phyloP scores from a whole-genome alignment of 441 rosid species.

The Mallotus repandus region DNA sequence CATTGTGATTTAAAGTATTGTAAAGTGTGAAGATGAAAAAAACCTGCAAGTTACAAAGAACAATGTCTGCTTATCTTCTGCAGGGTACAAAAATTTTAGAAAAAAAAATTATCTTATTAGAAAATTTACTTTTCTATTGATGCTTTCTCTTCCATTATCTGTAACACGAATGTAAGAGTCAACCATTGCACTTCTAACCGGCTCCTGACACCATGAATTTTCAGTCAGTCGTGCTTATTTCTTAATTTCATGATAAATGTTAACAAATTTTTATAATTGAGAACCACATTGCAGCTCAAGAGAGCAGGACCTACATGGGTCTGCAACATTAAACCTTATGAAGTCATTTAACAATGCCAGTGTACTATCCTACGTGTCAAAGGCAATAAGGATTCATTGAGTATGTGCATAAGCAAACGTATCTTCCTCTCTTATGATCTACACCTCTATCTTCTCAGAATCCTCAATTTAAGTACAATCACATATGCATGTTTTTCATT shows the following conservation, averaged over 20 bases:
- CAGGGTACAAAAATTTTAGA: neutral
- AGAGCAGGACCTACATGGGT: neutral
- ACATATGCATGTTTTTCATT: too few relatives aligned
- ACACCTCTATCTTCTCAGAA: too few relatives aligned
- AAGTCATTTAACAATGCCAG: neutral
- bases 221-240: conserved; percentile 1
- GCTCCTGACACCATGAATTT: conserved; percentile 48
- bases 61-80: neutral
- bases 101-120: neutral
- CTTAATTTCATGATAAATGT: neutral
- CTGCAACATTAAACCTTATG: too few relatives aligned
- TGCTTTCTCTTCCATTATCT: conserved; percentile 91
- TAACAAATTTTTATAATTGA: too few relatives aligned
- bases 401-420: too few relatives aligned
- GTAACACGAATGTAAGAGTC: conserved; percentile 73
- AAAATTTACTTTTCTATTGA: conserved; percentile 64
- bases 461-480: too few relatives aligned
- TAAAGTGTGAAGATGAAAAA: conserved; percentile 81
- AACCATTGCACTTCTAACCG: conserved; percentile 66
- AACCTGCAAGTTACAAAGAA: conserved; percentile 46
- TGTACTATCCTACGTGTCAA: neutral
- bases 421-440: too few relatives aligned
- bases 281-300: neutral
- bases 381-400: too few relatives aligned
- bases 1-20: conserved; percentile 66